Conservation (phyloP, 2,329 filamentous ascomycete genomes). For the Ophiosphaerella narmari region DNA sequence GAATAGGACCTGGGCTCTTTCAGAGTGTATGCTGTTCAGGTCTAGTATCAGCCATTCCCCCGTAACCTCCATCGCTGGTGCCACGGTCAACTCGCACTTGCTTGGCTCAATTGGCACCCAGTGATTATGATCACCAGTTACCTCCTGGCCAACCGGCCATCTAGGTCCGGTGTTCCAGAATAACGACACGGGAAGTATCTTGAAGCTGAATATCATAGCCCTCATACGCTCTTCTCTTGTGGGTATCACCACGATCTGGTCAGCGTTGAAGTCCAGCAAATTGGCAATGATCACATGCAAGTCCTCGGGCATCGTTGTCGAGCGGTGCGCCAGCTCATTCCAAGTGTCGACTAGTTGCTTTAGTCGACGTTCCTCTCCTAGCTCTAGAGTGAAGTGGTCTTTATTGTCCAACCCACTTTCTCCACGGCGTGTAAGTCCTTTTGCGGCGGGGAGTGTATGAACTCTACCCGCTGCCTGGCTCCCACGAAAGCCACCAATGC, state of each 20-base stretch:
- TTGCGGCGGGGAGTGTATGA: background rate
- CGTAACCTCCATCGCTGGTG: conserved; percentile 1
- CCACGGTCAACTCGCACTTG: conserved; percentile 4
- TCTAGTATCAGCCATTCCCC: background rate
- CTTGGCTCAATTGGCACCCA: conserved; percentile 6
- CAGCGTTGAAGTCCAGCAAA: conserved; percentile 11
- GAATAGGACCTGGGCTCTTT: background rate
- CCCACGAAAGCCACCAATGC: background rate
- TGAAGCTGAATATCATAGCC: conserved; percentile 7
- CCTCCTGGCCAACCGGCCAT: background rate
- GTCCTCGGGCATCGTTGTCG: conserved; percentile 11
- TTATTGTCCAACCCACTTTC: background rate
- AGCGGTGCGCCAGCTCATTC: conserved; percentile 9
- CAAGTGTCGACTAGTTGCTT: conserved; percentile 11
- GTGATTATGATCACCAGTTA: background rate
- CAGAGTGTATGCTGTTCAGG: background rate
- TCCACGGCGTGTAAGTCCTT: background rate
- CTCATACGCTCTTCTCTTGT: conserved; percentile 4
- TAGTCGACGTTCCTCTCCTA: conserved; percentile 1
- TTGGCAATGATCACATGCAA: conserved; percentile 10
- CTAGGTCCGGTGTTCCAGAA: conserved; percentile 7
- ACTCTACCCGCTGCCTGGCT: background rate
- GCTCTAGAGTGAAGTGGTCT: conserved; percentile 4
- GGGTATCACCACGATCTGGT: conserved; percentile 4
- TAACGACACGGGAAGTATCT: conserved; percentile 3